Evolutionary conservation across 2,329 filamentous ascomycete species (phyloP), one percentile per base, ranked within the genome.

Genomic region (Ceratocystiopsis brevicomis): DNA sequence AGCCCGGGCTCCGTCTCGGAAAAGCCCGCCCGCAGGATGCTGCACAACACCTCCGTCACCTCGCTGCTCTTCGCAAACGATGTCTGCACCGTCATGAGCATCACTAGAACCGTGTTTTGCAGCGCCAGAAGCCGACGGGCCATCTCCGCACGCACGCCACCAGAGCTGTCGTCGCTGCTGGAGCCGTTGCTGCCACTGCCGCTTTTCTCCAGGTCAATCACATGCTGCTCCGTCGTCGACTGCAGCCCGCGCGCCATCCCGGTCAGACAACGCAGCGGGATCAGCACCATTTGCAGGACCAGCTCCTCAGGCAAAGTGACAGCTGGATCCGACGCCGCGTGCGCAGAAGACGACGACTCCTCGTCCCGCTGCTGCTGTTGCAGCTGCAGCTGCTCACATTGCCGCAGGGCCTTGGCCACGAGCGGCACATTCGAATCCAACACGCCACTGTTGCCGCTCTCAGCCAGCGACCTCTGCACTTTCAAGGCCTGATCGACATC

Each of bases 211-310:
- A 87, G 61, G 45, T 87, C 76, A 21, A 87, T 69, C 0, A 75
- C 67, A 6, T 30, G 25, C 9, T 36, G 62, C 44, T 88, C 81
- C 11, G 72, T 67, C 0, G 75, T 73, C 12, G 71, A 71, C 58
- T 87, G 81, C 21, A 85, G 64, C 4, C 79, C 79, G 54, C 76
- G 81, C 0, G 78, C 82, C 51, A 87, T 76, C 46, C 70, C 76
- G 3, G 70, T 65, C 6, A 92, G 63, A 51, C 78, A 86, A 48
- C 77, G 68, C 42, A 90, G 61, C 2, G 77, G 71, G 40, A 67
- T 64, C 16, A 73, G 56, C 10, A 63, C 57, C 50, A 73, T 57
- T 47, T 74, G 67, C 4, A 69, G 51, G 10, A 68, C 57, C 6
- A 65, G 57, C 39, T 73, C 68, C 1, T 61, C 57, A 30, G 56